Evolutionary conservation across 768 basidiomycete genomes (phyloP), one percentile per base, ranked within the genome.

Genomic region (Phaeolepiota aurea): DNA sequence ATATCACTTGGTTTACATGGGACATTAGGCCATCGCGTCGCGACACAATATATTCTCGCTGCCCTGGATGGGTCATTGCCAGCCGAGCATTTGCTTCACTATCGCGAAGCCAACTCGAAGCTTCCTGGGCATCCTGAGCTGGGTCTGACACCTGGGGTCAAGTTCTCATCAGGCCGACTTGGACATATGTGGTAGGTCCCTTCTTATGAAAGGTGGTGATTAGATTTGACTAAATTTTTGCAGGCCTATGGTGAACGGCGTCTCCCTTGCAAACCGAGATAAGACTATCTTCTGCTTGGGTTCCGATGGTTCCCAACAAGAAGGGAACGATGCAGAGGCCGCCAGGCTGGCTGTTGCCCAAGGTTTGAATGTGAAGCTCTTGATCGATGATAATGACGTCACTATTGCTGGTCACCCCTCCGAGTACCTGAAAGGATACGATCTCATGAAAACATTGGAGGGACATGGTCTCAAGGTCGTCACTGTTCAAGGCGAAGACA

Each of bases 331-430:
- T 50, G 88, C 89, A 1, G 89, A 92, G 55, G 89, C 89, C 12
- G 89, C 89, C 11, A 72, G 88, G 13, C 70, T 92, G 21, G 88
- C 89, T 13, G 89, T 89, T 31, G 88, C 89, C 2, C 80, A 90
- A 55, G 61, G 68, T 32, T 67, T 92, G 50, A 88, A 90, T 56
- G 75, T 92, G 59, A 92, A 92, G 62, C 66, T 91, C 42, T 60
- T 91, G 57, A 81, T 92, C 47, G 89, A 92, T 50, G 87, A 90
- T 62, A 91, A 92, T 62, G 82, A 92, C 55, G 88, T 91, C 48
- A 91, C 88, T 5, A 92, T 91, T 45, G 79, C 88, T n/a, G 89
- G 89, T 0, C 87, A 91, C 53, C 89, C 89, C 3, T 89, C 87
- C 11, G 61, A 89, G 37, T 91, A 91, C 55, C 75, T 90, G 51